These are phyloP conservation scores for Furcasterigmium furcatum DNA, from an alignment of 2,329 filamentous ascomycete genomes.

Conservation along the genomic window DNA sequence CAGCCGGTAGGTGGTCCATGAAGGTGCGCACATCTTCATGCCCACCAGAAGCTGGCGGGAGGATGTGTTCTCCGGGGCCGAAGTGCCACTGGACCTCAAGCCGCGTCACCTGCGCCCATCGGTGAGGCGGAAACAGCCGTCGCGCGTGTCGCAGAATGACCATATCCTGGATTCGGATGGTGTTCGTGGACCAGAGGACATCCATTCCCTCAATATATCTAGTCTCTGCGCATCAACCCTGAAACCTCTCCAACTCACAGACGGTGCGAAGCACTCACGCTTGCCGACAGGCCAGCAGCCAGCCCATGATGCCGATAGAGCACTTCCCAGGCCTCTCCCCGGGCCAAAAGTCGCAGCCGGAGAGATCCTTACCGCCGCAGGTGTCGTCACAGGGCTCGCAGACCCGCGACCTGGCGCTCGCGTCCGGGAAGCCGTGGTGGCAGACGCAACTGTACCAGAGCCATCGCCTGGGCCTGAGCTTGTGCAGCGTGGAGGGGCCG, in stretches of 20 bases:
- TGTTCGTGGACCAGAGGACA: conserved; percentile 22
- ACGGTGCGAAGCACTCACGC: conserved; percentile 16
- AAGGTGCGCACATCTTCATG: no score
- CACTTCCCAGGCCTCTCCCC: conserved; percentile 14
- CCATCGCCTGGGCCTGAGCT: conserved; percentile 10
- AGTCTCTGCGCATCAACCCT: neutral
- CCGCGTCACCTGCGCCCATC: conserved; percentile 14
- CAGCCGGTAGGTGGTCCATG: neutral
- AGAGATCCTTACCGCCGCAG: neutral
- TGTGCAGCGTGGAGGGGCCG: conserved; percentile 1
- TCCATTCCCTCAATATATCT: conserved; percentile 22
- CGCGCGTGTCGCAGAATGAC: conserved; percentile 14
- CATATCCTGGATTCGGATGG: conserved; percentile 18
- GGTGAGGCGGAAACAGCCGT: conserved; percentile 14
- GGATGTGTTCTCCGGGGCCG: no score
- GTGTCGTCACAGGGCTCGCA: conserved; percentile 6
- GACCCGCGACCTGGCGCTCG: conserved; percentile 7
- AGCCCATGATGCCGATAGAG: conserved; percentile 23
- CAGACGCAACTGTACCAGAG: conserved; percentile 21
- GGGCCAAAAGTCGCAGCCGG: conserved; percentile 8
- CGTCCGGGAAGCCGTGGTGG: conserved; percentile 13
- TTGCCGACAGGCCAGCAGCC: conserved; percentile 21
- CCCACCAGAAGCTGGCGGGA: neutral
- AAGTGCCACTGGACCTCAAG: conserved; percentile 18
- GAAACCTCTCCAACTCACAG: neutral